Evolutionary conservation across 495 filamentous ascomycete genomes (phyloP).

Genomic region (Penicillium argentinense): DNA sequence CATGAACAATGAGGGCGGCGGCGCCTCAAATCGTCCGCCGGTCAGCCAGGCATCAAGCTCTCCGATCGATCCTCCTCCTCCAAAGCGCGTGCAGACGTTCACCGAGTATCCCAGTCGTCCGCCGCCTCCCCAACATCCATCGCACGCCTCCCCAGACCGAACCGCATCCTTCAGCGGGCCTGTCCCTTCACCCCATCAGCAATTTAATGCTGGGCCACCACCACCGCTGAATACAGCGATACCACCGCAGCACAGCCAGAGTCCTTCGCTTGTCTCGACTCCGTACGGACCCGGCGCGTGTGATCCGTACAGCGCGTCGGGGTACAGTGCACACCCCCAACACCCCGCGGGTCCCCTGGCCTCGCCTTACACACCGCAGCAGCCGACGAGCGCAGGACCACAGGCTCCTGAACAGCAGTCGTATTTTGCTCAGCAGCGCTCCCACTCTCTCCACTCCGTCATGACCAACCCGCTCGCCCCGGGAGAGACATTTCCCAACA

Average conservation of each 20-base stretch:
- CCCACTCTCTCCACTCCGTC: slow-evolving; percentile 50
- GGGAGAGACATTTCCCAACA: slow-evolving; percentile 31
- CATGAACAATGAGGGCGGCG: slow-evolving; percentile 50
- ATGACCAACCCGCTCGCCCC: slow-evolving; percentile 38
- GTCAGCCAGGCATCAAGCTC: slow-evolving; percentile 25
- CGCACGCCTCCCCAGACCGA: slow-evolving; percentile 41
- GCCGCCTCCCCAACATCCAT: slow-evolving; percentile 39
- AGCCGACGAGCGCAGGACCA: slow-evolving; percentile 27
- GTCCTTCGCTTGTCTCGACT: slow-evolving; percentile 32
- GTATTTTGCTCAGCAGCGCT: slow-evolving; percentile 44
- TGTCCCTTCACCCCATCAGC: slow-evolving; percentile 48
- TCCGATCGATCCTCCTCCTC: slow-evolving; percentile 26
- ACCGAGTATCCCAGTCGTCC: slow-evolving; percentile 36
- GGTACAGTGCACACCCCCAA: slow-evolving; percentile 33
- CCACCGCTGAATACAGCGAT: slow-evolving; percentile 33
- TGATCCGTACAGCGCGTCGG: slow-evolving; percentile 37
- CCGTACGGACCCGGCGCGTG: slow-evolving; percentile 36
- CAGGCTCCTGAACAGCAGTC: slow-evolving; percentile 38
- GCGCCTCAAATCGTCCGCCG: slow-evolving; percentile 31
- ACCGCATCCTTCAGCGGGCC: slow-evolving; percentile 40
- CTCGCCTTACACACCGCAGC: slow-evolving; percentile 38
- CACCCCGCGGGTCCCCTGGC: slow-evolving; percentile 28
- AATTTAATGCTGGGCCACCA: slow-evolving; percentile 31
- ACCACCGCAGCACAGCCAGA: slow-evolving; percentile 36
- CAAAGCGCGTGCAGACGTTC: slow-evolving; percentile 31